Conservation (phyloP, 2,329 filamentous ascomycete genomes). For the Monosporascus ibericus region DNA sequence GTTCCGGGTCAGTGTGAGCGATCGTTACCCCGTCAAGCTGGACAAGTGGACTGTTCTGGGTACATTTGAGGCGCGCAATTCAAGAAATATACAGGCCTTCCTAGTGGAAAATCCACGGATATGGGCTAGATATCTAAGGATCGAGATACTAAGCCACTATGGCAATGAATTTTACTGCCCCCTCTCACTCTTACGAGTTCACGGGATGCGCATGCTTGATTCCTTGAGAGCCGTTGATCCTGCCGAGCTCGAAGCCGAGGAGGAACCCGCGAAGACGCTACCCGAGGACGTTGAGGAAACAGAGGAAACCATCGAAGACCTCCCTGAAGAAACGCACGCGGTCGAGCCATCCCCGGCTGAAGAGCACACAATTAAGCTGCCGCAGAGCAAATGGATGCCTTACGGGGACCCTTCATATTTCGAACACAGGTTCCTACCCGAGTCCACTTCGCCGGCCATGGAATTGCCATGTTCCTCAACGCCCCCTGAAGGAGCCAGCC, state of each 20-base stretch:
- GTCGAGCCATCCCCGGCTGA: conserved; percentile 15
- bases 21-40: conserved; percentile 85
- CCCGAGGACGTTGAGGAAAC: conserved; percentile 27
- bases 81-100: conserved; percentile 89
- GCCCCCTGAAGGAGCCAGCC: conserved; percentile 5
- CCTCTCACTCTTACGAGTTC: conserved; percentile 80
- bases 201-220: conserved; percentile 94
- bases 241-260: conserved; percentile 55
- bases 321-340: conserved; percentile 14
- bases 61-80: conserved; percentile 85
- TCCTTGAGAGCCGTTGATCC: conserved; percentile 80
- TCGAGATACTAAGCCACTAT: conserved; percentile 90
- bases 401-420: conserved; percentile 25
- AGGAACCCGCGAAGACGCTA: conserved; percentile 26
- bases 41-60: conserved; percentile 90
- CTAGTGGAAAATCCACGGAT: conserved; percentile 91
- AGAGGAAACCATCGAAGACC: conserved; percentile 12
- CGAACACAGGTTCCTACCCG: conserved; percentile 11
- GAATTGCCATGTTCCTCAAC: conserved; percentile 8
- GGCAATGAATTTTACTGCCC: conserved; percentile 97
- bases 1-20: conserved; percentile 87
- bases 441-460: conserved; percentile 10
- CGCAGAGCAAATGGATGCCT: conserved; percentile 18
- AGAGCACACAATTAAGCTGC: conserved; percentile 9
- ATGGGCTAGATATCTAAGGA: conserved; percentile 86